Evolutionary conservation across 257 asterid species (phyloP).

Genomic region (Schizonepeta tenuifolia): DNA sequence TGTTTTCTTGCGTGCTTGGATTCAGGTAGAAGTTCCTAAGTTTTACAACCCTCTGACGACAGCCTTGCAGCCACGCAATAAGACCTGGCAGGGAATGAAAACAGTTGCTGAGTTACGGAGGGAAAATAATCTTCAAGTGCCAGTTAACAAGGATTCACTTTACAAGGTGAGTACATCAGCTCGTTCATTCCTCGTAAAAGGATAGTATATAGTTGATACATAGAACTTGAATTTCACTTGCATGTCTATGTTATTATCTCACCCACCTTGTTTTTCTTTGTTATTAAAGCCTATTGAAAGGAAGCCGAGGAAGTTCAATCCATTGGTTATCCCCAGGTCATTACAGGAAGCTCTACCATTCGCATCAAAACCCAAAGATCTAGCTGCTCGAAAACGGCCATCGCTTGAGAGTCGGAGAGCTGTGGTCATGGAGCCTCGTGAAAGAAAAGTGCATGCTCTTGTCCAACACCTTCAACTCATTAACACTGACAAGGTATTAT

Average conservation of each 20-base stretch:
- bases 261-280: conserved; percentile 7
- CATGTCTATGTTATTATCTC: conserved; percentile 15
- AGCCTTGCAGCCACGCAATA: conserved; percentile 84
- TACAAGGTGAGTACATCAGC: conserved; percentile 61
- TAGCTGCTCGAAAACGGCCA: conserved; percentile 49
- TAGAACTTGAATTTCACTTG: conserved; percentile 9
- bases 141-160: conserved; percentile 87
- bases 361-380: conserved; percentile 76
- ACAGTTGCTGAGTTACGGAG: conserved; percentile 87
- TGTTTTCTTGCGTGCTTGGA: conserved; percentile 98
- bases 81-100: conserved; percentile 92
- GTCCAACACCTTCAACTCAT: conserved; percentile 77
- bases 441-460: conserved; percentile 64
- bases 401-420: conserved; percentile 65
- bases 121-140: conserved; percentile 67
- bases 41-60: conserved; percentile 92
- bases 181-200: neutral
- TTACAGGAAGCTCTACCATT: conserved; percentile 78
- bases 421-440: conserved; percentile 84
- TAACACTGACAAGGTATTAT: conserved; percentile 62
- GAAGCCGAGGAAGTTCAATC: conserved; percentile 81
- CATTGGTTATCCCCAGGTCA: conserved; percentile 76
- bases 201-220: neutral
- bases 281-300: conserved; percentile 74
- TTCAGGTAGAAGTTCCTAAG: conserved; percentile 87